phyloP scores from a whole-genome alignment of 2,329 filamentous ascomycete genomes.

The Calonectria leucothoes region DNA sequence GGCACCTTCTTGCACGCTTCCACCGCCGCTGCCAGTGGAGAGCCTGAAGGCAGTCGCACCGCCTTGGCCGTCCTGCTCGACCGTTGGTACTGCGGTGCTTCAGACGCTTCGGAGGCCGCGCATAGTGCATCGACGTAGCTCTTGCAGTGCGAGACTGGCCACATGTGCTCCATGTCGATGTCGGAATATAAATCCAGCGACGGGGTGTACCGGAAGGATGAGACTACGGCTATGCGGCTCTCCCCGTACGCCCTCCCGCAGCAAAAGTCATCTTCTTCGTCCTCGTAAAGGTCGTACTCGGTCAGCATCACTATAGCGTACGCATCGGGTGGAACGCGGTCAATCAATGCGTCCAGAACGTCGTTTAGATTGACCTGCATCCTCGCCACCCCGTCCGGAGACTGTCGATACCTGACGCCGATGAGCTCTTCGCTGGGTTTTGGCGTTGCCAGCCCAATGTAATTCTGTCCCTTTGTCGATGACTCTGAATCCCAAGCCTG shows the following conservation, averaged over 20 bases:
- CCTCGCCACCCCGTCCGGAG: constrained; percentile 58
- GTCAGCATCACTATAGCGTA: constrained; percentile 68
- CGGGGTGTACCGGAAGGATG: constrained; percentile 71
- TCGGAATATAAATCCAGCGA: constrained; percentile 52
- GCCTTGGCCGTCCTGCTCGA: background rate
- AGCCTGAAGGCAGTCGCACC: background rate
- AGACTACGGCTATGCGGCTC: constrained; percentile 71
- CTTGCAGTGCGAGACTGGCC: constrained; percentile 73
- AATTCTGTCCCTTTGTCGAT: constrained; percentile 37
- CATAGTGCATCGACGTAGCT: constrained; percentile 58
- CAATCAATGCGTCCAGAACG: constrained; percentile 67
- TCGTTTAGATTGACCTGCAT: constrained; percentile 71
- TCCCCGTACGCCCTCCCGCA: constrained; percentile 75
- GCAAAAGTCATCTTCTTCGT: constrained; percentile 74
- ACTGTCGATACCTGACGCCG: constrained; percentile 62
- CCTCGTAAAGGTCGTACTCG: constrained; percentile 74
- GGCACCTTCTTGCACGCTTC: constrained; percentile 36
- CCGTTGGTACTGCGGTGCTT: background rate
- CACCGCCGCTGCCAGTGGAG: constrained; percentile 51
- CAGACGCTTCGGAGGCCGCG: constrained; percentile 10
- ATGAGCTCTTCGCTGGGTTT: constrained; percentile 46
- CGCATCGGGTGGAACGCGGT: constrained; percentile 66
- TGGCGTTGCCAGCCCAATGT: constrained; percentile 58
- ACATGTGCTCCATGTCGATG: constrained; percentile 64
- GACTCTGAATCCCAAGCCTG: constrained; percentile 56